Evolutionary conservation across 495 filamentous ascomycete genomes (phyloP), one percentile per base, ranked within the genome.

Genomic region (Aspergillus funiculosus): DNA sequence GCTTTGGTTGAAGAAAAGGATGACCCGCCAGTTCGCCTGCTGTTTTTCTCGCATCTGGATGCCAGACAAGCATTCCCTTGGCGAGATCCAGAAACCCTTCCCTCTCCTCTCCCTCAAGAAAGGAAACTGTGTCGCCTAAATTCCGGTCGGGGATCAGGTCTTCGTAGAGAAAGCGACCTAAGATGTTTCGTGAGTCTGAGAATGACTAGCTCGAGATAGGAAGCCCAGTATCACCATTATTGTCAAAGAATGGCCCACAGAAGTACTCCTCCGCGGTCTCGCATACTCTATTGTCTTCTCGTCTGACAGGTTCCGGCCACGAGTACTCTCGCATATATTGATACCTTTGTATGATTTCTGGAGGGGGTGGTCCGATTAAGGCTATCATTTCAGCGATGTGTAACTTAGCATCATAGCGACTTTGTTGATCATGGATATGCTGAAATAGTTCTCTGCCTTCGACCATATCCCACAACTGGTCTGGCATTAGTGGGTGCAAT

Each of bases 401-500:
- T 17, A 65, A 48, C 39, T 56, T 55, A 40, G 68, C 58, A 53
- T 63, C 56, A 40, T 62, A 72, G 35, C 42, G 39, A 42, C 62
- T 50, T 49, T 52, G 48, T 39, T 56, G 20, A 58, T 60, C 49
- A 56, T 62, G 34, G 25, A 60, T 52, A 48, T 72, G 67, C 17
- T 30, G 44, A 46, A 76, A 78, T 35, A 78, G 56, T 38, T 72
- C 59, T 40, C 62, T 59, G 22, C 64, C 68, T 63, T 77, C 63
- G 37, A 75, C 67, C 6, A 78, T 52, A 59, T 76, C 66, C 73
- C 68, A 77, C 19, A 75, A 51, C 74, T 77, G 43, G 17, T 39
- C 26, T 42, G 17, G n/a, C 19, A 55, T 60, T 57, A 59, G 56
- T 56, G 37, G 43, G 51, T 61, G 28, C 11, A 51, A 57, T 25